These are phyloP conservation scores for Sphagnum magellanicum DNA, from an alignment of 228 moss, liverwort and hornwort genomes.

Conservation along the genomic window DNA sequence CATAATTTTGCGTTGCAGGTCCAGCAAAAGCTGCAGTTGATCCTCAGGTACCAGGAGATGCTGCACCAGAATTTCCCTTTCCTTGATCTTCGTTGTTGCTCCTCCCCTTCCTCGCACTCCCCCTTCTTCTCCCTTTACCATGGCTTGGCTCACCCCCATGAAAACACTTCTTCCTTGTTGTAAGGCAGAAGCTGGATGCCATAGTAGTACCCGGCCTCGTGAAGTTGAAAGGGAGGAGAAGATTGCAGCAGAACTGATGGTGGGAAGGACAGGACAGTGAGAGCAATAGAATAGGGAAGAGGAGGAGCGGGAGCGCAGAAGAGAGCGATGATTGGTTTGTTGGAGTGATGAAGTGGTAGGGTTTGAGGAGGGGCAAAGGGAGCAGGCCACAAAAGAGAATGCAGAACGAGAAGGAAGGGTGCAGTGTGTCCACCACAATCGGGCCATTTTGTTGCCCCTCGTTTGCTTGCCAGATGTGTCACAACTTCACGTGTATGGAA, in stretches of 20 bases:
- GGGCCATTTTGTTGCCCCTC: background rate
- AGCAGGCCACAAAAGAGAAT: background rate
- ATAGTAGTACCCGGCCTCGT: background rate
- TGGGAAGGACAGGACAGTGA: slow-evolving; percentile 6
- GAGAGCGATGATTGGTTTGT: background rate
- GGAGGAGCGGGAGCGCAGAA: slow-evolving; percentile 14
- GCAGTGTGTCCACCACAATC: background rate
- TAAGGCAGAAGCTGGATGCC: background rate
- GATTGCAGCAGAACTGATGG: background rate
- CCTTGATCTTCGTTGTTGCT: slow-evolving; percentile 36
- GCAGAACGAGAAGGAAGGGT: background rate
- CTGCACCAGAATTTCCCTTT: slow-evolving; percentile 89
- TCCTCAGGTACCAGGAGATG: slow-evolving; percentile 74
- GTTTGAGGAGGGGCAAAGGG: too few species aligned
- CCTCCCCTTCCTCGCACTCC: background rate
- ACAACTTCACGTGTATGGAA: background rate
- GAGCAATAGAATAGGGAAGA: slow-evolving; percentile 10
- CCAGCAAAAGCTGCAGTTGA: slow-evolving; percentile 75
- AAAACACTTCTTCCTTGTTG: slow-evolving; percentile 5
- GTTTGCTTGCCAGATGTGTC: background rate
- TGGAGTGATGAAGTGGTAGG: background rate
- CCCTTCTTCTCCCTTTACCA: too few species aligned
- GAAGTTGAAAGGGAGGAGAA: background rate
- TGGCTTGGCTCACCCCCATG: background rate
- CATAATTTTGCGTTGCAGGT: slow-evolving; percentile 58